These are phyloP conservation scores for Scutellaria barbata DNA, from an alignment of 257 asterid species.

Conservation along the genomic window DNA sequence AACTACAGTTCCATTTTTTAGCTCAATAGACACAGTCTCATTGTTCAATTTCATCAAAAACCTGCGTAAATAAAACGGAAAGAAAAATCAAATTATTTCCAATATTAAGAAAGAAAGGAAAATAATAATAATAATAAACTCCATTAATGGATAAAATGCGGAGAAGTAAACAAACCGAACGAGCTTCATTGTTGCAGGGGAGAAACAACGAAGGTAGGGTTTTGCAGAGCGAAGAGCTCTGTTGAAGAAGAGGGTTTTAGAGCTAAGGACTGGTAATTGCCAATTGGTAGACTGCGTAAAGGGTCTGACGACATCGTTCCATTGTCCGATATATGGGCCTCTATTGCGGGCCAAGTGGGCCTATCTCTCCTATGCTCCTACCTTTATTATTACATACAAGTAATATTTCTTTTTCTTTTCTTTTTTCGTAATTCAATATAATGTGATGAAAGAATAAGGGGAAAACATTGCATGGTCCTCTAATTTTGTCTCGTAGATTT, in stretches of 20 bases:
- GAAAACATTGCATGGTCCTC: no score
- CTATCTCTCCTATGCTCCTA: background rate
- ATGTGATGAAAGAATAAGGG: no score
- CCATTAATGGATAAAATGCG: background rate
- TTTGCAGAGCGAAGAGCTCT: slow-evolving; percentile 30
- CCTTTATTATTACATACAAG: background rate
- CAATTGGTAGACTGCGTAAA: background rate
- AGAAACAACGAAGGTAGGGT: slow-evolving; percentile 47
- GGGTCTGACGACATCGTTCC: slow-evolving; percentile 35
- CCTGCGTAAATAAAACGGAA: slow-evolving; percentile 34
- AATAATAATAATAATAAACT: no score
- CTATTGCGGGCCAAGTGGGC: slow-evolving; percentile 10
- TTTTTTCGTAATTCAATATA: no score
- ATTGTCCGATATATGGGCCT: slow-evolving; percentile 31
- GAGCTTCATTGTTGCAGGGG: slow-evolving; percentile 45
- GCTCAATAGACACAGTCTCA: slow-evolving; percentile 62
- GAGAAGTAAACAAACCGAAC: slow-evolving; percentile 42
- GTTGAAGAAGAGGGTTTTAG: slow-evolving; percentile 34
- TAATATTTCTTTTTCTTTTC: no score
- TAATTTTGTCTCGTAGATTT: no score
- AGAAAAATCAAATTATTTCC: background rate
- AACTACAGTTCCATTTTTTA: slow-evolving; percentile 58
- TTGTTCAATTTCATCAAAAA: slow-evolving; percentile 63
- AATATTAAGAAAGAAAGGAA: background rate
- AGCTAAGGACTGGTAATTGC: background rate